phyloP scores from a whole-genome alignment of 1,139 yeast species.

The Spencermartinsiella ligniputridi region DNA sequence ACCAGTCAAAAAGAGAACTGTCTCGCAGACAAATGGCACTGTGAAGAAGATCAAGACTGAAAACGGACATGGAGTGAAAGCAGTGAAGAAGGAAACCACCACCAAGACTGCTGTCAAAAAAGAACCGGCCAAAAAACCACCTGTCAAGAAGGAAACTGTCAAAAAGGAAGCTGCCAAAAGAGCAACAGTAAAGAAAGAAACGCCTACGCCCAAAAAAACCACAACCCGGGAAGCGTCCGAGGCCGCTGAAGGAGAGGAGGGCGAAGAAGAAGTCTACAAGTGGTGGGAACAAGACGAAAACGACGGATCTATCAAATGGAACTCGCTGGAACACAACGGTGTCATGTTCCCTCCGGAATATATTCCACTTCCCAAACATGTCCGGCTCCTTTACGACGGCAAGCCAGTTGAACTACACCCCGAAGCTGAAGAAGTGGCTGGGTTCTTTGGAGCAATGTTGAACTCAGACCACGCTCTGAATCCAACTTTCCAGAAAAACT shows the following conservation, averaged over 20 bases:
- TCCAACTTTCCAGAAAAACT: slow-evolving; percentile 80
- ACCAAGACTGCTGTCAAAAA: slow-evolving; percentile 6
- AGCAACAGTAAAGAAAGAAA: slow-evolving; percentile 9
- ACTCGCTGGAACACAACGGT: slow-evolving; percentile 78
- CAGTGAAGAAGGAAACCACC: slow-evolving; percentile 9
- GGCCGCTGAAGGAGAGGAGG: slow-evolving; percentile 51
- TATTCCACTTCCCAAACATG: slow-evolving; percentile 77
- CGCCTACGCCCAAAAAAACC: slow-evolving; percentile 7
- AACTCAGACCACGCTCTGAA: slow-evolving; percentile 87
- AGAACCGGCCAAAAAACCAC: slow-evolving; percentile 7
- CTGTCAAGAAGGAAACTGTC: slow-evolving; percentile 1
- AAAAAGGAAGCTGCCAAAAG: background rate
- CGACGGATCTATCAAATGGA: slow-evolving; percentile 83
- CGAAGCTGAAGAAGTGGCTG: slow-evolving; percentile 95
- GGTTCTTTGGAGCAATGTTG: slow-evolving; percentile 84
- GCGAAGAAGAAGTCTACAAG: slow-evolving; percentile 76
- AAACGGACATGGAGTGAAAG: slow-evolving; percentile 7
- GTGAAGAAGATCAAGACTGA: slow-evolving; percentile 10
- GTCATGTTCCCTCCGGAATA: slow-evolving; percentile 92
- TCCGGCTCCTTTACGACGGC: slow-evolving; percentile 72
- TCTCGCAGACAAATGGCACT: slow-evolving; percentile 8
- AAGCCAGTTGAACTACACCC: slow-evolving; percentile 66
- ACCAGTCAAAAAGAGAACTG: slow-evolving; percentile 5
- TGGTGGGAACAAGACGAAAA: slow-evolving; percentile 72
- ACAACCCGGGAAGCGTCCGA: slow-evolving; percentile 12